phyloP scores from a whole-genome alignment of 176 grass and related monocot genomes.

The Carex scoparia region DNA sequence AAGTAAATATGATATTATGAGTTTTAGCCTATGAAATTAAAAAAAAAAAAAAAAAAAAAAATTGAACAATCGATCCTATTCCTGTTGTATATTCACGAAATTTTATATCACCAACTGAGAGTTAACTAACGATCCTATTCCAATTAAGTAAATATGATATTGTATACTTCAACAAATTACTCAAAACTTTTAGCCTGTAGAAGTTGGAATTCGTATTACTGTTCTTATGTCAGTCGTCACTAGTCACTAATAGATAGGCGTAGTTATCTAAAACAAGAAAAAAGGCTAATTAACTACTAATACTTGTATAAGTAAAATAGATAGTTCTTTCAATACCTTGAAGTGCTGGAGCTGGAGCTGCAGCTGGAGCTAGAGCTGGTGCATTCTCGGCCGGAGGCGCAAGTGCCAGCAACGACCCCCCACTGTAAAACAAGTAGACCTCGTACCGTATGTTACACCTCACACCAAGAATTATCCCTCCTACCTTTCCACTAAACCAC shows the following conservation, averaged over 20 bases:
- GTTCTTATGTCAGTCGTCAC: background rate
- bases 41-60: too few species aligned
- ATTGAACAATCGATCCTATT: too few species aligned
- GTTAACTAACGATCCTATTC: too few species aligned
- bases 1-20: too few species aligned
- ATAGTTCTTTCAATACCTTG: background rate
- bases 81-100: too few species aligned
- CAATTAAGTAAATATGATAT: too few species aligned
- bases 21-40: too few species aligned
- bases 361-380: background rate
- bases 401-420: background rate
- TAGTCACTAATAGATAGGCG: too few species aligned
- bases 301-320: background rate
- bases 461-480: background rate
- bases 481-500: background rate
- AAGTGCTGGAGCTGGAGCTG: background rate
- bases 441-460: constrained; percentile 10
- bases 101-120: too few species aligned
- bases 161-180: too few species aligned
- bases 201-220: background rate
- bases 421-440: background rate
- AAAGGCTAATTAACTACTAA: background rate
- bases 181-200: too few species aligned
- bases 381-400: background rate
- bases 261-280: too few species aligned